These are phyloP conservation scores for Kalanchoe fedtschenkoi DNA, from an alignment of 164 flowering plant genomes.

Conservation along the genomic window DNA sequence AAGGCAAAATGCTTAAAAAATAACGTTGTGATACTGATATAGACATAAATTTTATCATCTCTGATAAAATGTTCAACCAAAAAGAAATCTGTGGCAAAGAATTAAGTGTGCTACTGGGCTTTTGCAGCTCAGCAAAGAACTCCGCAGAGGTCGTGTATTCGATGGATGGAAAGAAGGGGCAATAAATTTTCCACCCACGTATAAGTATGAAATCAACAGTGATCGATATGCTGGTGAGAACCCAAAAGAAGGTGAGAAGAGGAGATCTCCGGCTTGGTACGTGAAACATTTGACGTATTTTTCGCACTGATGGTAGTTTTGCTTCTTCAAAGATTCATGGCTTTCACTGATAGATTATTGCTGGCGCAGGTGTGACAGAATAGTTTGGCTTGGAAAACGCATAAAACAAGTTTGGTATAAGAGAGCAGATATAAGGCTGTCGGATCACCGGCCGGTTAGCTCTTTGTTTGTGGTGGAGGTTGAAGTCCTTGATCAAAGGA, in stretches of 20 bases:
- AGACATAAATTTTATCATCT: no score
- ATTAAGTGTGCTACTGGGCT: not conserved
- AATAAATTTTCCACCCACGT: slow-evolving; percentile 85
- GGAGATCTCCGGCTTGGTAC: slow-evolving; percentile 95
- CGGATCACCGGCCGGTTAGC: slow-evolving; percentile 95
- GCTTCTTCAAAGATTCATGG: not conserved
- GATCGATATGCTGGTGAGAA: slow-evolving; percentile 73
- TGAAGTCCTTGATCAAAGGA: slow-evolving; percentile 68
- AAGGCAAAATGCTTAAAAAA: slow-evolving; percentile 6
- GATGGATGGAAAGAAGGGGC: slow-evolving; percentile 91
- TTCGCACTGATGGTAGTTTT: not conserved
- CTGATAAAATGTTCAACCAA: no score
- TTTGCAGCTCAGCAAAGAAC: slow-evolving; percentile 74
- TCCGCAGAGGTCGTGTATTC: slow-evolving; percentile 60
- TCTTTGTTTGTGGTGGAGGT: slow-evolving; percentile 60
- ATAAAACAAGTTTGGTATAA: slow-evolving; percentile 67
- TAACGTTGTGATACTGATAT: not conserved
- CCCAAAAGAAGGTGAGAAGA: slow-evolving; percentile 89
- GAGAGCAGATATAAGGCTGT: slow-evolving; percentile 49
- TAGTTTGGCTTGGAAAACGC: slow-evolving; percentile 79
- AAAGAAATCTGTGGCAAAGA: not conserved
- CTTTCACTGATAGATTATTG: not conserved
- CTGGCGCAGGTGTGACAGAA: slow-evolving; percentile 82
- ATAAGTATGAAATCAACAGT: slow-evolving; percentile 74
- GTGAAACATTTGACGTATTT: not conserved